Base-by-base conservation (phyloP, 1,139 yeast species). In the Kodamaea anthophila region DNA sequence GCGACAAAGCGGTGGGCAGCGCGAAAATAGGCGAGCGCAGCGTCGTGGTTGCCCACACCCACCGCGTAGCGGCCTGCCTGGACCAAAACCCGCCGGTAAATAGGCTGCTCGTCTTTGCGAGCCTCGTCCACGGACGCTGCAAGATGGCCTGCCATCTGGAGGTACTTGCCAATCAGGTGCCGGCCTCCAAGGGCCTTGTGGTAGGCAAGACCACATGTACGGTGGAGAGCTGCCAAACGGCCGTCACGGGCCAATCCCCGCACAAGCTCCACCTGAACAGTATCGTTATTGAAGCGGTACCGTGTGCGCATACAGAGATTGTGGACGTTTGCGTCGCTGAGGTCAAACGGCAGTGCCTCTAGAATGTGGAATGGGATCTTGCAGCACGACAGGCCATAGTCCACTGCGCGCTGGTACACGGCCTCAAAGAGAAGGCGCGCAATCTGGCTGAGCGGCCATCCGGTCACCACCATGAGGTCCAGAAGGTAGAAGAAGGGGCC, bases 331-430 rank as follows among this genome's bases (percentile, higher is more conserved):
- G 53, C 44, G 12, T 60, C 61, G 4, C 55, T 43, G n/a, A 71
- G 34, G 3, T 58, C 58, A 29, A 70, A 61, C 0, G 70, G 63
- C 21, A 58, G 53, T 2, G 55, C 46, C 13, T 61, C 51, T 21
- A 60, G 34, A 14, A 55, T 33, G 35, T 65, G 65, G 37, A 70
- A 67, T 4, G 78, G 77, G 18, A 70, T 52, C 39, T 71, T 72
- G 44, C 71, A 70, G 37, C 60, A 63, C 1, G 67, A 51, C 13
- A 66, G 61, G 8, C 60, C 51, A 1, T 77, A 73, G 1, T 48
- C 41, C 5, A 73, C 42, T 1, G 70, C 31, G 21, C 55, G 52
- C 9, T 52, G 34, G 20, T 60, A 58, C 12, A 62, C 46, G 11
- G 66, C 64, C 21, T 57, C 42, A 21, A 55, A 59, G 6, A 72